Evolutionary conservation across 352 stramenopile genomes (phyloP).

Genomic region (Pythium biforme): DNA sequence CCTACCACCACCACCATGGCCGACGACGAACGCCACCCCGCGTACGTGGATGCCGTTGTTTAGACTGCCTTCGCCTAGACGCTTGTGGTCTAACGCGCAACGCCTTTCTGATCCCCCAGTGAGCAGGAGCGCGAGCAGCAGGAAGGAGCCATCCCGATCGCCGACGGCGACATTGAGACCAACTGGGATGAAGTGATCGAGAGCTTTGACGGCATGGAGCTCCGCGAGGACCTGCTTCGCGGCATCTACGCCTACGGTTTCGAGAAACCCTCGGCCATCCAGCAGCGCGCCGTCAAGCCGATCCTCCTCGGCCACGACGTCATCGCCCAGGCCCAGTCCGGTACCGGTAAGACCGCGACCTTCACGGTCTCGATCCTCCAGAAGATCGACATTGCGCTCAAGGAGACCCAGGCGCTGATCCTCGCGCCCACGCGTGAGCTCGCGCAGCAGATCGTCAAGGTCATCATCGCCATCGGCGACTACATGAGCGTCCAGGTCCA

Average conservation of each 20-base stretch:
- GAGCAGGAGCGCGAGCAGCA: constrained; percentile 62
- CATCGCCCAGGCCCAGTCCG: constrained; percentile 99
- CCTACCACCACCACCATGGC: constrained; percentile 55
- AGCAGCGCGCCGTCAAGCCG: constrained; percentile 98
- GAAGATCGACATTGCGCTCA: constrained; percentile 94
- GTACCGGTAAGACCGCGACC: constrained; percentile 98
- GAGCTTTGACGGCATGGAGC: constrained; percentile 98
- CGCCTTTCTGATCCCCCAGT: constrained; percentile 5
- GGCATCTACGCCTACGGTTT: constrained; percentile 99
- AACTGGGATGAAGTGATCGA: constrained; percentile 99
- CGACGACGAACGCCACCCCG: constrained; percentile 76
- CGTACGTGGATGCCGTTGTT: constrained; percentile 26
- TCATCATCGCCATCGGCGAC: constrained; percentile 92
- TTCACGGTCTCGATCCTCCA: constrained; percentile 99
- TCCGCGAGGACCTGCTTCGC: constrained; percentile 97
- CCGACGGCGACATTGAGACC: constrained; percentile 95
- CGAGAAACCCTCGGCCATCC: constrained; percentile 99
- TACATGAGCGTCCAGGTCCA: constrained; percentile 98
- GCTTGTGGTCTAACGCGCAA: no score
- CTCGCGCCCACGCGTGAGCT: constrained; percentile 99
- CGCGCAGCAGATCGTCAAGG: constrained; percentile 99
- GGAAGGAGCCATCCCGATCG: constrained; percentile 68
- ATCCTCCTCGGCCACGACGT: constrained; percentile 97
- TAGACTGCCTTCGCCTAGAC: no score
- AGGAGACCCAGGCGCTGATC: constrained; percentile 98